Conservation (phyloP, 352 stramenopile genomes). For the Globisporangium barbulae region DNA sequence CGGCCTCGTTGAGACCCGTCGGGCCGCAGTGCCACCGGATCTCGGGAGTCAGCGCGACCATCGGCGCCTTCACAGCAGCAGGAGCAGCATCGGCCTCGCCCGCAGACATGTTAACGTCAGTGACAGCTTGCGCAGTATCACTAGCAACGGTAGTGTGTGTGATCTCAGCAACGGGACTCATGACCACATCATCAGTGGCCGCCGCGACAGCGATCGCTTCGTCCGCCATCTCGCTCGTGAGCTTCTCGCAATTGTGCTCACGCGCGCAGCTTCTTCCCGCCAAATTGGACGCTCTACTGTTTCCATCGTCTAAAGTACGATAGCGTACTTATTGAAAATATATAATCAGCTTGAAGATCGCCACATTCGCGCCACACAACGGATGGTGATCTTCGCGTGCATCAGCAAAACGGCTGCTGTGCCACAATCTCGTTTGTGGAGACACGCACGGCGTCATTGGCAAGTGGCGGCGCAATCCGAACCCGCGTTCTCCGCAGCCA, state of each 20-base stretch:
- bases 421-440: neutral
- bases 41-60: conserved; percentile 74
- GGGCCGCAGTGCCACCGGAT: conserved; percentile 86
- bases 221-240: conserved; percentile 5
- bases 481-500: neutral
- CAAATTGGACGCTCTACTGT: conserved; percentile 9
- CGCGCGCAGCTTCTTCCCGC: conserved; percentile 13
- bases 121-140: neutral
- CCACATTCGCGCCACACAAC: neutral
- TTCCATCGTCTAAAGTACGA: conserved; percentile 2
- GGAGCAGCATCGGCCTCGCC: neutral
- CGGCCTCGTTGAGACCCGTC: conserved; percentile 85
- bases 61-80: conserved; percentile 12
- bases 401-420: neutral
- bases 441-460: neutral
- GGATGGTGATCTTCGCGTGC: no score
- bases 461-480: neutral
- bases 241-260: neutral
- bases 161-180: neutral
- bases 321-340: neutral
- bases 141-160: neutral
- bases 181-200: neutral
- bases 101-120: neutral
- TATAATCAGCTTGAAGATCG: neutral
- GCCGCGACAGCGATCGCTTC: conserved; percentile 1